phyloP scores from a whole-genome alignment of 345 rosid genomes.

The Ailanthus altissimus region DNA sequence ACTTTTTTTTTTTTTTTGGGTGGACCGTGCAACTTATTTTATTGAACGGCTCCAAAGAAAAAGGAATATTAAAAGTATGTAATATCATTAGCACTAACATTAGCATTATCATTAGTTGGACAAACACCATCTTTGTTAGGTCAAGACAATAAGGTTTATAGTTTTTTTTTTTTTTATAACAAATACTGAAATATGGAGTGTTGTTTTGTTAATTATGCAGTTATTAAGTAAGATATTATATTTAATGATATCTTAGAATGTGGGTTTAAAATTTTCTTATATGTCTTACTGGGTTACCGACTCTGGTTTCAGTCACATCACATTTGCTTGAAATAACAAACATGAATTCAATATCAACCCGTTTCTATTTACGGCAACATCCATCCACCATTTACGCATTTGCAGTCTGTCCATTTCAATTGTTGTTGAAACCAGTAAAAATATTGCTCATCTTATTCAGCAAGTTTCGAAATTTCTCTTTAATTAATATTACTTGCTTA shows the following conservation, averaged over 20 bases:
- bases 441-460: neutral
- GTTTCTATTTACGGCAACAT: slow-evolving; percentile 19
- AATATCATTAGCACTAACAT: neutral
- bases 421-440: neutral
- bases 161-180: neutral
- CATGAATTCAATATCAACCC: neutral
- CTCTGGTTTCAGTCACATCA: neutral
- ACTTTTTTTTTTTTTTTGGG: neutral
- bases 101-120: slow-evolving; percentile 5
- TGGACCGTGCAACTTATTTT: slow-evolving; percentile 23
- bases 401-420: neutral
- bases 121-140: slow-evolving; percentile 30
- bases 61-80: slow-evolving; percentile 28
- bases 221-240: neutral
- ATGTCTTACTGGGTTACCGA: slow-evolving; percentile 7
- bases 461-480: neutral
- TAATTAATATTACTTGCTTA: neutral
- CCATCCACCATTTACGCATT: neutral
- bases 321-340: neutral
- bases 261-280: neutral
- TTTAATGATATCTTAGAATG: slow-evolving; percentile 17
- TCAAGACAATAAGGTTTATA: slow-evolving; percentile 24
- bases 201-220: neutral
- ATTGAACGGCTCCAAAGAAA: slow-evolving; percentile 38
- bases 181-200: neutral